Evolutionary conservation across 176 grass and related monocot genomes (phyloP).

Genomic region (Echinochloa phyllopogon): DNA sequence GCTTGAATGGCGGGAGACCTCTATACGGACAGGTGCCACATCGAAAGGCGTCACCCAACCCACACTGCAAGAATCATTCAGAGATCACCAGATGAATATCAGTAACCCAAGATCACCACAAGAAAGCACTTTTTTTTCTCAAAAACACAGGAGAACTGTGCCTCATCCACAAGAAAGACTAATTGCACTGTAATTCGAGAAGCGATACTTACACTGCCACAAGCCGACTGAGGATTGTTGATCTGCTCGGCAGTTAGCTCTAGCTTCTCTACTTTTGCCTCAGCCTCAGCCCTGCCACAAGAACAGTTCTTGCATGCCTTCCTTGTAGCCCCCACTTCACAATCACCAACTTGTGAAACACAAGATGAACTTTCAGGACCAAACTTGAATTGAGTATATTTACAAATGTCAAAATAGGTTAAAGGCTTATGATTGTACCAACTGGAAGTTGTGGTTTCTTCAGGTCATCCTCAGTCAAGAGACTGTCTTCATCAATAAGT

Average conservation of each 20-base stretch:
- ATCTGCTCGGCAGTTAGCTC: slow-evolving; percentile 83
- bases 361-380: slow-evolving; percentile 1
- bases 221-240: slow-evolving; percentile 81
- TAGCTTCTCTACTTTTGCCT: slow-evolving; percentile 86
- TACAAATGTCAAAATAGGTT: neutral
- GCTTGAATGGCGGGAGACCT: slow-evolving; percentile 81
- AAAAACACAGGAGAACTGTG: too few species aligned
- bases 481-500: slow-evolving; percentile 92
- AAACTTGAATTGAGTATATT: neutral
- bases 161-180: neutral
- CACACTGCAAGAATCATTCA: slow-evolving; percentile 67
- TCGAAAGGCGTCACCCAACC: slow-evolving; percentile 90
- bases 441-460: slow-evolving; percentile 89
- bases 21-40: slow-evolving; percentile 87
- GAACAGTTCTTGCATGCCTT: slow-evolving; percentile 97
- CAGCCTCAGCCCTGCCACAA: slow-evolving; percentile 90
- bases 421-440: slow-evolving; percentile 47
- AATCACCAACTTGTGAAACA: slow-evolving; percentile 70
- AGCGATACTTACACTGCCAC: slow-evolving; percentile 72
- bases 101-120: neutral
- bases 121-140: too few species aligned
- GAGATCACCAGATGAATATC: neutral
- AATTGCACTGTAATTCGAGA: neutral
- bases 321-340: slow-evolving; percentile 80
- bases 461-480: slow-evolving; percentile 91